Percentiles rank a stretch among this genome's conserved stretches.
These are phyloP conservation scores for Phytopythium oedochilum DNA, from an alignment of 352 stramenopile genomes.

Conservation along the genomic window DNA sequence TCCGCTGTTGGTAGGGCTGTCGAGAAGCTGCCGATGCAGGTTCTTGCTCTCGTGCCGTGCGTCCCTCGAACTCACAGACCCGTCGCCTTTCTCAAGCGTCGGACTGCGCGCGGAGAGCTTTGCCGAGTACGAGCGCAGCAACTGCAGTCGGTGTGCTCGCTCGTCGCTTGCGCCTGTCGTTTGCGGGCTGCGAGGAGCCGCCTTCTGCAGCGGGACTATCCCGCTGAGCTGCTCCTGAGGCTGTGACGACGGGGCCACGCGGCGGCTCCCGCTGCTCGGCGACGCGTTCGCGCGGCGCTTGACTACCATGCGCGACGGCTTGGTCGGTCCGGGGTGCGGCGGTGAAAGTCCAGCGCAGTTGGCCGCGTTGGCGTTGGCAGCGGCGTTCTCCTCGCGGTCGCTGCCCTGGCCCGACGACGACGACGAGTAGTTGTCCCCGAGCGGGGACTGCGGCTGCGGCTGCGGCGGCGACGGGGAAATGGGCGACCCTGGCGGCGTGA, in stretches of 20 bases:
- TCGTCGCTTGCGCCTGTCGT: not conserved
- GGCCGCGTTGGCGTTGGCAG: slow-evolving; percentile 6
- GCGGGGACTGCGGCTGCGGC: slow-evolving; percentile 13
- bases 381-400: slow-evolving; percentile 35
- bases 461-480: slow-evolving; percentile 9
- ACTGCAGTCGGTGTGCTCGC: not conserved
- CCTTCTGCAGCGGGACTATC: slow-evolving; percentile 1
- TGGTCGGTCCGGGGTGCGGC: slow-evolving; percentile 19
- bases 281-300: slow-evolving; percentile 33
- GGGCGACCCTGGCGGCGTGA: not conserved
- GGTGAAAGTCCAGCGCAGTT: slow-evolving; percentile 11
- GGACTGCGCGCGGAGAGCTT: not conserved
- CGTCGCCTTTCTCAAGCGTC: not conserved
- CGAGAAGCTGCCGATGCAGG: slow-evolving; percentile 23
- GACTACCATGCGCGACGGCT: slow-evolving; percentile 51
- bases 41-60: slow-evolving; percentile 1
- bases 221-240: slow-evolving; percentile 1
- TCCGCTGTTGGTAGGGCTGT: slow-evolving; percentile 16
- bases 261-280: slow-evolving; percentile 12
- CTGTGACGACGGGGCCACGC: slow-evolving; percentile 18
- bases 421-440: slow-evolving; percentile 23
- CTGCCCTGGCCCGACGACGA: slow-evolving; percentile 41
- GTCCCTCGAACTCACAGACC: not conserved
- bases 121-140: not conserved
- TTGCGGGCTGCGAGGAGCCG: not conserved